Percentiles rank a stretch among this genome's conserved stretches.
phyloP scores from a whole-genome alignment of 768 basidiomycete species.

The Phlebiopsis gigantea region DNA sequence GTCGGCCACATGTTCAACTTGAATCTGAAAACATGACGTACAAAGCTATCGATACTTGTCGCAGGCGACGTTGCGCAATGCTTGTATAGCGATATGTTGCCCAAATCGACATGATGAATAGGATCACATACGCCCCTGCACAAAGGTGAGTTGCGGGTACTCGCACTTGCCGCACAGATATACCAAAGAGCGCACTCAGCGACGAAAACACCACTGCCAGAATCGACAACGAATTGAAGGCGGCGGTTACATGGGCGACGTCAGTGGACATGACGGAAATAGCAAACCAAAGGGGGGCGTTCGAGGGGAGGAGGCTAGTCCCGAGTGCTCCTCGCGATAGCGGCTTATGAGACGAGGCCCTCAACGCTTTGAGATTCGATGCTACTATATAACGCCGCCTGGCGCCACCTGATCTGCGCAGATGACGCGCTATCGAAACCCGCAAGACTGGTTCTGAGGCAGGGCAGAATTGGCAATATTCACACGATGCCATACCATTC shows the following conservation, averaged over 20 bases:
- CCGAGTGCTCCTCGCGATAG: no score
- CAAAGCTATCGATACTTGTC: constrained; percentile 17
- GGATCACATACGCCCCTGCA: constrained; percentile 16
- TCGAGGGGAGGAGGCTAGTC: no score
- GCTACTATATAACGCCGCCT: no score
- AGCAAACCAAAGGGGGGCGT: no score
- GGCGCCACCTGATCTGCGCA: no score
- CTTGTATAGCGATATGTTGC: constrained; percentile 11
- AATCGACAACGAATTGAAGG: constrained; percentile 1
- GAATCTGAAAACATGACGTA: constrained; percentile 4
- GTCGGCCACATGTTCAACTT: no score
- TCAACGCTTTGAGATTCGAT: no score
- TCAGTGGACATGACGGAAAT: neutral
- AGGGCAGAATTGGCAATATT: no score
- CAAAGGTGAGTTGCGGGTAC: neutral
- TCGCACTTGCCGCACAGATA: neutral
- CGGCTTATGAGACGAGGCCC: no score
- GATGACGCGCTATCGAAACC: no score
- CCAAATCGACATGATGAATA: constrained; percentile 20
- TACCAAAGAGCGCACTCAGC: constrained; percentile 2
- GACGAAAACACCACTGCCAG: neutral
- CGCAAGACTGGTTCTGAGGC: no score
- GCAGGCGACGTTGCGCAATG: constrained; percentile 11
- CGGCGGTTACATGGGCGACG: neutral
- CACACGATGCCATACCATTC: no score